Base-by-base conservation (phyloP, 352 stramenopile species). In the Peronospora farinosa region DNA sequence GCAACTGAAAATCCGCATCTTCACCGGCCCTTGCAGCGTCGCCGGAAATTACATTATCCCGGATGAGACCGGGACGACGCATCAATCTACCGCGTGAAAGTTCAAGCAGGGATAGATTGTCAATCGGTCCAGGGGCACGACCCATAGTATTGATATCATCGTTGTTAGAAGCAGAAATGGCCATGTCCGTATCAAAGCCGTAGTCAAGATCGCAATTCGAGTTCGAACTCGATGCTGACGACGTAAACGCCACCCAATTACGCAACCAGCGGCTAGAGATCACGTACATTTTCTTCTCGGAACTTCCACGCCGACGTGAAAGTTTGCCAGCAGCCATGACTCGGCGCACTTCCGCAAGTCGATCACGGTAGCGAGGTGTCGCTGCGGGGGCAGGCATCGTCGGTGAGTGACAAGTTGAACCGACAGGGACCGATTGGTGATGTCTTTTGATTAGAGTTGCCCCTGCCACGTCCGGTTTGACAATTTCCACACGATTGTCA, bases 271-370 rank as follows among this genome's bases (percentile, higher is more conserved):
- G 30, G 51, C 69, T 69, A 3, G 73, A 74, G 25, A 89, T 74
- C 28, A 86, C 72, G 41, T 68, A 86, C 65, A 79, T 64, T 45
- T 78, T 72, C 44, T 67, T 72, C 35, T 74, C 58, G 7, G 63
- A 64, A 25, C 68, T 79, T 7, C 60, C 63, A 25, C 73, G 74
- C 45, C 69, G 60, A 47, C 69, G 52, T 19, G 78, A 79, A 17
- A 83, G 64, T 33, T 78, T 71, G n/a, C 78, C 75, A 0, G 78
- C 78, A 1, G 73, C 68, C 56, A 83, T 81, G 11, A 89, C 78
- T 40, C 78, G 75, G 12, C 80, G 78, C 40, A 86, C 78, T 63
- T 89, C 78, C 8, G 51, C 67, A 2, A 81, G 55, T 16, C 75
- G 71, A 52, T 89, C 78, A 31, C 77, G 72, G 39, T 71, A 81